Base-by-base conservation (phyloP, 2,329 filamentous ascomycete genomes). In the Neocatenulostroma microsporum region DNA sequence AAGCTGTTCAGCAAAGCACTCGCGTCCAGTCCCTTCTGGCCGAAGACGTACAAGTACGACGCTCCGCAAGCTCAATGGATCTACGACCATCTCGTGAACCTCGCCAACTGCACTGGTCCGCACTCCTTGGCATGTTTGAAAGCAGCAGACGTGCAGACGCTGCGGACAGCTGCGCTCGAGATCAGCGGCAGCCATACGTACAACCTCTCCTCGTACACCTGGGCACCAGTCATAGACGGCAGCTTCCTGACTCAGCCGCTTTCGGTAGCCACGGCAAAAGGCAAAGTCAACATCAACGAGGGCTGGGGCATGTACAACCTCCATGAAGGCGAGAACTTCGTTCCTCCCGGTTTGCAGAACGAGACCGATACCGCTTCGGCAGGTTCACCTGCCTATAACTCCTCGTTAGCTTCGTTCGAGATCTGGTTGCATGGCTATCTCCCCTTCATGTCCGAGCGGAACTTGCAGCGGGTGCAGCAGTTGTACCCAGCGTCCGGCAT, bases 261-360 rank as follows among this genome's bases (percentile, higher is more conserved):
- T 2, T 72, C 66, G 3, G 45, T 63, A 2, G 68, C 66, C 1
- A 58, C 68, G 0, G 44, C 47, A 0, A 53, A 49, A 3, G 56
- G 59, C 0, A 34, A 45, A 3, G 55, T 75, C 7, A 68, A 73
- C 35, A 64, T 65, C 2, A 62, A 70, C 2, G 52, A 58, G 7
- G 64, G 68, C 0, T 72, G 70, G 44, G 64, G 66, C n/a, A 72
- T 70, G 63, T 79, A 78, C 53, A 80, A 80, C 51, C 66, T 70
- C 1, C 71, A 78, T 49, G 76, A 80, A 55, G 76, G 77, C 15
- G 69, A 79, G 51, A 76, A 74, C 44, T 80, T 81, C 47, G 61
- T 77, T 15, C 73, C 74, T 0, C 51, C 67, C 0, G 70, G 68
- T 0, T 58, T 79, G 2, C 50, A 59, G 13, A 60, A 56, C 31